Evolutionary conservation across 805 yeast genomes (phyloP), one percentile per base, ranked within the genome.

Genomic region (Lipomyces sp.): DNA sequence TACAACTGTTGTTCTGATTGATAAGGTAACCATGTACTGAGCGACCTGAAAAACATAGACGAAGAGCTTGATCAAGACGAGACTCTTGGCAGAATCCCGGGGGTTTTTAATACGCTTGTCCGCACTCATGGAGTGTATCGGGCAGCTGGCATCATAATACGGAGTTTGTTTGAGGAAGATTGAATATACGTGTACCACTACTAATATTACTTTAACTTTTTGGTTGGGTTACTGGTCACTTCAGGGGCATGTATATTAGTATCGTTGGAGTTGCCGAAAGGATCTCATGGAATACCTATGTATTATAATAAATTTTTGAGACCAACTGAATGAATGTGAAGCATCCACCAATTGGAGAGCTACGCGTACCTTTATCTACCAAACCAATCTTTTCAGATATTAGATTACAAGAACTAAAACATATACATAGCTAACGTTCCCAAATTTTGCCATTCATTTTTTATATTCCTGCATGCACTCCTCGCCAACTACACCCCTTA

Each of bases 401-500:
- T 57, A 35, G 15, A n/a, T 35, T 60, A 60, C 63, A 53, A 59
- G 53, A 59, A 45, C 42, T 51, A 37, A 64, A 33, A 60, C 59
- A 61, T 61, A 56, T 53, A 64, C 60, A 45, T 37, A 32, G 37
- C 24, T 51, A 55, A 30, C 45, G 34, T 53, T 60, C 65, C 60
- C 51, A 53, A 58, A 53, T 62, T 51, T 24, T 57, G 53, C 62
- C 59, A 13, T 50, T n/a, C 53, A 6, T 50, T 50, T 50, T 59
- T 15, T n/a, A 15, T 42, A 10, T 42, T 42, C 48, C 48, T 42
- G 7, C 48, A n/a, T 42, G 48, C 48, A 42, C 48, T 42, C 48
- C 10, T 15, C 18, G 24, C 18, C 48, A 42, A 42, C 29, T 6
- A 13, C 48, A 15, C 6, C 5, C 75, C 78, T 88, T 90, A 92